These are phyloP conservation scores for Schoenoplectus tabernaemontani DNA, from an alignment of 202 grass and related monocot genomes.

Conservation along the genomic window DNA sequence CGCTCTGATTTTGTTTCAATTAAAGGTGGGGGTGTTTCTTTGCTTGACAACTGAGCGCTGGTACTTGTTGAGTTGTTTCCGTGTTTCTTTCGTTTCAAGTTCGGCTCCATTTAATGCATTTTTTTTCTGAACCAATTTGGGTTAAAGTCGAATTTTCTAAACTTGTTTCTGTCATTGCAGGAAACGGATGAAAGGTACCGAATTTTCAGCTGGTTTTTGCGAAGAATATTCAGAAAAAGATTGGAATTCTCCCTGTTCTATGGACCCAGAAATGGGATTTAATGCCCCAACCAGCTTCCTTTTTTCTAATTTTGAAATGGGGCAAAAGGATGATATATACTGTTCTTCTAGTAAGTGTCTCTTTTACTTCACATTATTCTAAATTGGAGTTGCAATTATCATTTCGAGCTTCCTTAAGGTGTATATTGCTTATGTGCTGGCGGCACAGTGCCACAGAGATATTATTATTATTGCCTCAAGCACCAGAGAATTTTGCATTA, in stretches of 20 bases:
- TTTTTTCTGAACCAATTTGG: neutral
- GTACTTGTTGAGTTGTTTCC: no score
- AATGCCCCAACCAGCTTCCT: conserved; percentile 36
- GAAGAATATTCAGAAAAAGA: conserved; percentile 42
- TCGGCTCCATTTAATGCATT: neutral
- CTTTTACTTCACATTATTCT: neutral
- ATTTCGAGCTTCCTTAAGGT: neutral
- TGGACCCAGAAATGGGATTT: conserved; percentile 54
- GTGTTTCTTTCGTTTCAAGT: neutral
- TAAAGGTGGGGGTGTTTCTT: neutral
- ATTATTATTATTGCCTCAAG: neutral
- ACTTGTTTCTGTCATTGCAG: neutral
- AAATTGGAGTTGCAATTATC: neutral
- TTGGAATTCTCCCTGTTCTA: conserved; percentile 37
- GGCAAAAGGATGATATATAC: conserved; percentile 33
- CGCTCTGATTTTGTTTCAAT: conserved; percentile 7
- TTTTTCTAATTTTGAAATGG: conserved; percentile 37
- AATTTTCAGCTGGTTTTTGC: conserved; percentile 22
- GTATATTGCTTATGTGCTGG: no score
- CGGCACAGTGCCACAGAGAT: no score
- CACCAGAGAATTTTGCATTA: neutral
- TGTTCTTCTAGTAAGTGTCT: conserved; percentile 44
- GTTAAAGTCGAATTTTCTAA: neutral
- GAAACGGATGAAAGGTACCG: conserved; percentile 8
- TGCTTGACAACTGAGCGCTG: neutral